Evolutionary conservation across 305 asterid genomes (phyloP).

Genomic region (Withania somnifera): DNA sequence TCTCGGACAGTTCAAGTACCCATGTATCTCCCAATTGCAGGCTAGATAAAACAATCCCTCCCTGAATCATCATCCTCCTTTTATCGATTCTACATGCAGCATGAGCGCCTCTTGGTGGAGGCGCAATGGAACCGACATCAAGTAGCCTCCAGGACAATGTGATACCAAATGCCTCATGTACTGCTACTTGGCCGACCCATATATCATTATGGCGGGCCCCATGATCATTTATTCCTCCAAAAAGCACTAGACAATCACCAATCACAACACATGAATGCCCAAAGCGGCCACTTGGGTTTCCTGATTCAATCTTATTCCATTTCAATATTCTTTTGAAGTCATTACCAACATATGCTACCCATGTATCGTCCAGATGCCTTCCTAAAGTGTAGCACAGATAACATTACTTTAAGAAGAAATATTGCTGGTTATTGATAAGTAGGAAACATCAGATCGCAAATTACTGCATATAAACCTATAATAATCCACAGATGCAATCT

Average conservation of each 20-base stretch:
- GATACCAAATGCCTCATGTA: slow-evolving; percentile 26
- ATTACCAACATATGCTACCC: slow-evolving; percentile 56
- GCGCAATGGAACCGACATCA: slow-evolving; percentile 35
- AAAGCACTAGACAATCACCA: slow-evolving; percentile 48
- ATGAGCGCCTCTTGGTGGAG: slow-evolving; percentile 91
- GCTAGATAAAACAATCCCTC: slow-evolving; percentile 71
- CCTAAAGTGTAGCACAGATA: slow-evolving; percentile 33
- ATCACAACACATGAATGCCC: slow-evolving; percentile 77
- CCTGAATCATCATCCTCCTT: slow-evolving; percentile 60
- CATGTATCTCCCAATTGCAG: slow-evolving; percentile 63
- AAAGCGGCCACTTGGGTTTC: slow-evolving; percentile 77
- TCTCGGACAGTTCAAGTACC: slow-evolving; percentile 62
- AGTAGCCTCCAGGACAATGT: slow-evolving; percentile 71
- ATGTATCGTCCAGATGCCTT: slow-evolving; percentile 85
- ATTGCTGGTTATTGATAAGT: background rate
- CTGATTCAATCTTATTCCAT: slow-evolving; percentile 63
- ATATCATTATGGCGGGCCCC: slow-evolving; percentile 72
- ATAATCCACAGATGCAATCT: background rate
- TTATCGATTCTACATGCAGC: slow-evolving; percentile 62
- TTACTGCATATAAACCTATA: background rate
- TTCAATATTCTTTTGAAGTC: slow-evolving; percentile 32
- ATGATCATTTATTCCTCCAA: slow-evolving; percentile 82
- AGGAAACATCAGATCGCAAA: background rate
- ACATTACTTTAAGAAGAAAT: background rate
- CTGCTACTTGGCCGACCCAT: slow-evolving; percentile 49